Evolutionary conservation across 345 rosid genomes (phyloP).

Genomic region (Gossypioides kirkii): DNA sequence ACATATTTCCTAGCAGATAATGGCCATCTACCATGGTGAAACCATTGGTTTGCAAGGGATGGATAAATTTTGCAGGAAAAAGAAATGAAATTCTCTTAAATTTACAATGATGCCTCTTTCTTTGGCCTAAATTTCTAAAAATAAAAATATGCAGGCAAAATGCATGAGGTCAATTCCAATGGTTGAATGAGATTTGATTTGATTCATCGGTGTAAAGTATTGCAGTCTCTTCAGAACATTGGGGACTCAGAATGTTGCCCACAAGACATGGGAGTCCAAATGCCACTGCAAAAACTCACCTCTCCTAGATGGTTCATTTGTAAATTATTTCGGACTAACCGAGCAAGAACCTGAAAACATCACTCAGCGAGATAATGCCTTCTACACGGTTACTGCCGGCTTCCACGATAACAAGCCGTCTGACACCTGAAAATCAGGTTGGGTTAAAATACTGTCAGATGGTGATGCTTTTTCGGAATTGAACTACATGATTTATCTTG

Average conservation of each 20-base stretch:
- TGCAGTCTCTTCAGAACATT: slow-evolving; percentile 1
- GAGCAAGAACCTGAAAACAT: slow-evolving; percentile 59
- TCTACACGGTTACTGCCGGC: slow-evolving; percentile 79
- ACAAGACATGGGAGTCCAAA: background rate
- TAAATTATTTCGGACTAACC: slow-evolving; percentile 28
- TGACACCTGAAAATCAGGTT: slow-evolving; percentile 43
- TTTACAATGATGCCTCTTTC: slow-evolving; percentile 25
- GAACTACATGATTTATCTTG: background rate
- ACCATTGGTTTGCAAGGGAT: slow-evolving; percentile 10
- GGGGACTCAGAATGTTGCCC: slow-evolving; percentile 18
- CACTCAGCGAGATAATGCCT: slow-evolving; percentile 61
- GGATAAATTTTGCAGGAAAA: slow-evolving; percentile 20
- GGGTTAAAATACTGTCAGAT: background rate
- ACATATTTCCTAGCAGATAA: slow-evolving; percentile 18
- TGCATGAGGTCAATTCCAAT: slow-evolving; percentile 30
- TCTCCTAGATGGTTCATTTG: slow-evolving; percentile 10
- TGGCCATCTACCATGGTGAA: slow-evolving; percentile 21
- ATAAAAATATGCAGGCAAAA: slow-evolving; percentile 25
- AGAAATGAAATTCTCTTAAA: slow-evolving; percentile 16
- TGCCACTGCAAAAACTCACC: slow-evolving; percentile 12
- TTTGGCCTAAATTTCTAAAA: slow-evolving; percentile 36
- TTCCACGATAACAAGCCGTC: slow-evolving; percentile 68
- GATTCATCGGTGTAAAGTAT: slow-evolving; percentile 4
- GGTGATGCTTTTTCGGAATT: background rate
- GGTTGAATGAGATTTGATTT: slow-evolving; percentile 16